Evolutionary conservation across 768 basidiomycete genomes (phyloP).

Genomic region (Leucosporidium creatinivorum): DNA sequence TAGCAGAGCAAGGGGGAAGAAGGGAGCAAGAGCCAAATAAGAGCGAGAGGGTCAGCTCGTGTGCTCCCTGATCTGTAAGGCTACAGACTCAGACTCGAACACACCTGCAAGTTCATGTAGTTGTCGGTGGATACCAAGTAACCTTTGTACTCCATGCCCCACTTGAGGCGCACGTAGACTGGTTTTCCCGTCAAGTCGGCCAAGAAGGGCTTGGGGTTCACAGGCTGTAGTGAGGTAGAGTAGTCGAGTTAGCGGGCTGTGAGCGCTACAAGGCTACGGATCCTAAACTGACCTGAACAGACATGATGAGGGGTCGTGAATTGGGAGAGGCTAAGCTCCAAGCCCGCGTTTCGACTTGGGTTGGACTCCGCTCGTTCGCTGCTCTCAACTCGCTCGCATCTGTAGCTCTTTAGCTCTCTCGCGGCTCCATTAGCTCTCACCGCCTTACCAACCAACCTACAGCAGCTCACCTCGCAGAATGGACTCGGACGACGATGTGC

Average conservation of each 20-base stretch:
- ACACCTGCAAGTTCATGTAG: slow-evolving; percentile 97
- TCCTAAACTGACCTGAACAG: slow-evolving; percentile 18
- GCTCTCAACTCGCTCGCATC: neutral
- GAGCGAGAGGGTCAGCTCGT: neutral
- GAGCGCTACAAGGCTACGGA: slow-evolving; percentile 22
- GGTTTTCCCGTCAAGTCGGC: slow-evolving; percentile 97
- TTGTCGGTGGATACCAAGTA: slow-evolving; percentile 98
- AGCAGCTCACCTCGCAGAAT: neutral
- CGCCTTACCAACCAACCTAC: neutral
- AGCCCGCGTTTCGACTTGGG: neutral
- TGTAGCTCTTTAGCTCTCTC: neutral
- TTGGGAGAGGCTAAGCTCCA: neutral
- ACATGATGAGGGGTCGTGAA: neutral
- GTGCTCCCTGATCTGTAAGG: neutral
- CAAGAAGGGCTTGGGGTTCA: slow-evolving; percentile 98
- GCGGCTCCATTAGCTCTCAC: neutral
- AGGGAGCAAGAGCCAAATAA: neutral
- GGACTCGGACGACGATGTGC: slow-evolving; percentile 24
- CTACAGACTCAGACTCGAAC: neutral
- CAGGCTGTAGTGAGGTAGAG: slow-evolving; percentile 54
- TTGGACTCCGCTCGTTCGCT: neutral
- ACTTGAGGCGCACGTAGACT: slow-evolving; percentile 90
- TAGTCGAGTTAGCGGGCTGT: slow-evolving; percentile 42
- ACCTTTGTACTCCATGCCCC: slow-evolving; percentile 98
- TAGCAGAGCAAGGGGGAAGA: neutral